Evolutionary conservation across 2,329 filamentous ascomycete genomes (phyloP).

Genomic region (Epichloe sibirici): DNA sequence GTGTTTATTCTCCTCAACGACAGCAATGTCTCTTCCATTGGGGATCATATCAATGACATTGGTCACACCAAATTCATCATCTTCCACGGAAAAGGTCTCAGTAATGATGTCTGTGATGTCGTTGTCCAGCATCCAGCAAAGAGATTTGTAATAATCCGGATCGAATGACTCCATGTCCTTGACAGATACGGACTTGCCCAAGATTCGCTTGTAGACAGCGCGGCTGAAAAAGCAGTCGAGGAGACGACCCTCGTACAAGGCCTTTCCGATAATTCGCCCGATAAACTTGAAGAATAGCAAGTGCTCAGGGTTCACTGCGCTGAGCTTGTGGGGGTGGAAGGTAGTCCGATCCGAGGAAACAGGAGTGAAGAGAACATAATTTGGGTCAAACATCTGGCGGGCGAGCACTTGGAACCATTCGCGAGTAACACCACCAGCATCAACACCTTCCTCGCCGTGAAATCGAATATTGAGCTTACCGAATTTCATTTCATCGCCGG

Average conservation of each 20-base stretch:
- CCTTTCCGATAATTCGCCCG: constrained; percentile 94
- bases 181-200: constrained; percentile 88
- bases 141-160: constrained; percentile 96
- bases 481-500: constrained; percentile 94
- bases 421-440: constrained; percentile 91
- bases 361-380: constrained; percentile 91
- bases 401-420: constrained; percentile 99
- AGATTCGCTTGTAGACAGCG: constrained; percentile 94
- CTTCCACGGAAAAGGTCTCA: constrained; percentile 89
- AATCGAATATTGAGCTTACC: constrained; percentile 97
- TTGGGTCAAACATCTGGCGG: constrained; percentile 96
- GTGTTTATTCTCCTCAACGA: constrained; percentile 97
- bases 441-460: constrained; percentile 93
- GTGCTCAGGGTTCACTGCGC: constrained; percentile 89
- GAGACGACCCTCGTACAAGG: constrained; percentile 87
- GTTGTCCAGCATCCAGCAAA: constrained; percentile 97
- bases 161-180: constrained; percentile 99
- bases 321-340: constrained; percentile 95
- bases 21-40: constrained; percentile 80
- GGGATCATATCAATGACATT: constrained; percentile 77
- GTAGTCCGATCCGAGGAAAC: constrained; percentile 96
- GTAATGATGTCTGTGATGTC: constrained; percentile 97
- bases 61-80: constrained; percentile 85
- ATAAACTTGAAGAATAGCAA: constrained; percentile 99
- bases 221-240: constrained; percentile 98